Conservation (phyloP, 768 basidiomycete genomes). For the Amanita rubescens region DNA sequence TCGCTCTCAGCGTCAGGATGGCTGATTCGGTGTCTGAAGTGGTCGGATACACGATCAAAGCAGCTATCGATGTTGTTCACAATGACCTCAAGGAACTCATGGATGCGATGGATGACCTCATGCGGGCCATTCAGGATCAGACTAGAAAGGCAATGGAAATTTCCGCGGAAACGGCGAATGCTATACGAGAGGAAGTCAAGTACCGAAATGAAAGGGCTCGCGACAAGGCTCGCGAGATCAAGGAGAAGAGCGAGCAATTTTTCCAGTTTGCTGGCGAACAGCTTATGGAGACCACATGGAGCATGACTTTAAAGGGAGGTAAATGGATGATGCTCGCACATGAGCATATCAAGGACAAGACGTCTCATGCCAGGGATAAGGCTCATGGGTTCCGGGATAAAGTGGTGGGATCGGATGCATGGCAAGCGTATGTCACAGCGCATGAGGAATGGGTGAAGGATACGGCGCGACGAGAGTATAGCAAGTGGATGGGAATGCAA, state of each 20-base stretch:
- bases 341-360: slow-evolving; percentile 33
- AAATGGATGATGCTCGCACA: slow-evolving; percentile 37
- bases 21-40: slow-evolving; percentile 41
- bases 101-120: slow-evolving; percentile 52
- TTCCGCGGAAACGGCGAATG: slow-evolving; percentile 40
- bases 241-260: slow-evolving; percentile 39
- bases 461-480: not conserved
- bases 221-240: slow-evolving; percentile 45
- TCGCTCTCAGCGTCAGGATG: slow-evolving; percentile 31
- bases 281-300: slow-evolving; percentile 5
- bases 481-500: slow-evolving; percentile 1
- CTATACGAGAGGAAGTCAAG: slow-evolving; percentile 37
- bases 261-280: slow-evolving; percentile 33
- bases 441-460: slow-evolving; percentile 25
- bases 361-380: slow-evolving; percentile 34
- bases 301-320: slow-evolving; percentile 36
- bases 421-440: slow-evolving; percentile 24
- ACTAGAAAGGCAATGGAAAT: slow-evolving; percentile 37
- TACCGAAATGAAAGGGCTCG: slow-evolving; percentile 45
- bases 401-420: slow-evolving; percentile 25
- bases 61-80: slow-evolving; percentile 34
- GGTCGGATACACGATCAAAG: slow-evolving; percentile 40
- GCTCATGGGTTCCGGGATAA: slow-evolving; percentile 34
- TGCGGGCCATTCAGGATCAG: slow-evolving; percentile 43
- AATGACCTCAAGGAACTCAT: slow-evolving; percentile 50